Base-by-base conservation (phyloP, 768 basidiomycete genomes). In the Amanita jacksonii region DNA sequence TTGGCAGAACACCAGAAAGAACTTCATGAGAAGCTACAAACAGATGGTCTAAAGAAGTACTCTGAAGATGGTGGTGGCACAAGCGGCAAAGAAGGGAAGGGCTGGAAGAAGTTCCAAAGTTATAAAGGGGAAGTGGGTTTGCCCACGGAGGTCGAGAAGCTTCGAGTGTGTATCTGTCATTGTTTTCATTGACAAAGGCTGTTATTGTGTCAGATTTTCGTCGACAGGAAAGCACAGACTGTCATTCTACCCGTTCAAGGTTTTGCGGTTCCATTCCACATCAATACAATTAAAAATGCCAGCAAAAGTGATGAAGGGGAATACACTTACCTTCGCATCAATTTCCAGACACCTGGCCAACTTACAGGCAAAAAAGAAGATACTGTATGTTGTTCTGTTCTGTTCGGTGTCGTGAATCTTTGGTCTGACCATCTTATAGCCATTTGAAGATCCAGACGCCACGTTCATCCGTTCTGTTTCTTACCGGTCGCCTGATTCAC, bases 351-450 rank as follows among this genome's bases (percentile, higher is more conserved):
- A 0, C 96, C 96, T 8, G 96, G 96, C 38, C 92, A 97, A 57
- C 78, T 97, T 19, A 85, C 91, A 0, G 94, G 96, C 20, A 97
- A 94, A 69, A 98, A 99, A 65, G 96, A 99, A 59, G 96, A 98
- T 51, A 97, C 91, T 49, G 91, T 92, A 49, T 54, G 64, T 55
- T 8, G 20, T 16, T n/a, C n/a, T n/a, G n/a, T n/a, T n/a, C n/a
- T n/a, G n/a, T n/a, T n/a, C n/a, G n/a, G 15, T n/a, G 15, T 42
- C 4, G 44, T 12, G 9, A 31, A 10, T 12, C 4, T 43, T 18
- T 1, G 33, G 13, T 33, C 43, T 23, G 48, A 48, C 24, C 33
- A 9, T 51, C 23, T 38, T 49, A 4, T 38, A 92, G 85, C 92
- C 92, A 0, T 94, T 98, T 54, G 96, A 98, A 63, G 89, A 98